Evolutionary conservation across 129 eudicot genomes (phyloP).

Genomic region (Pseudognaphalium luteoalbum): DNA sequence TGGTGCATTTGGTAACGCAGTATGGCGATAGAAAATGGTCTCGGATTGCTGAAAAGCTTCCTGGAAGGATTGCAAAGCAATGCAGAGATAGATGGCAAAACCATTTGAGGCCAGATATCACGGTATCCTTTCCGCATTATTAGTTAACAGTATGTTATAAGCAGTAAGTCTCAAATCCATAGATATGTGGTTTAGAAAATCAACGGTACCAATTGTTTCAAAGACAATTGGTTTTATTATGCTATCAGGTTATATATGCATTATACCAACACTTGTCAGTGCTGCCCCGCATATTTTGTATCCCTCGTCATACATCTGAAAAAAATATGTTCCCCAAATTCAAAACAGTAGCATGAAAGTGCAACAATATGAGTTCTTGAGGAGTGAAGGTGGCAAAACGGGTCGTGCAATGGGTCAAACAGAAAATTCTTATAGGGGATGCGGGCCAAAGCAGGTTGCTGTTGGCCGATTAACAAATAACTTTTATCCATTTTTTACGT

Average conservation of each 20-base stretch:
- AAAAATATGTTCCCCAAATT: too few species aligned
- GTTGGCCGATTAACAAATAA: too few species aligned
- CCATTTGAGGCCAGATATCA: constrained; percentile 66
- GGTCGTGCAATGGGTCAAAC: too few species aligned
- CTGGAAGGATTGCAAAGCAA: constrained; percentile 78
- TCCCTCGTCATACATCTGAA: background rate
- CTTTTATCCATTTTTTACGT: too few species aligned
- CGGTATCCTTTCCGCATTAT: constrained; percentile 40
- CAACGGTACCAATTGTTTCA: background rate
- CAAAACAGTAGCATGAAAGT: too few species aligned
- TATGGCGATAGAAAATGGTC: constrained; percentile 67
- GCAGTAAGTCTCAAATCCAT: background rate
- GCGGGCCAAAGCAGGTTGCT: too few species aligned
- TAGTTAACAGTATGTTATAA: background rate
- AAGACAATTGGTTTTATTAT: background rate
- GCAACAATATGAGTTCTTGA: too few species aligned
- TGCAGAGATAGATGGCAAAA: constrained; percentile 85
- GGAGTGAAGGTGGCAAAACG: too few species aligned
- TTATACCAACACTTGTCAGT: background rate
- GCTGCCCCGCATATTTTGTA: background rate
- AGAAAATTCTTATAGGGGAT: too few species aligned
- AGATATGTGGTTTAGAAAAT: background rate
- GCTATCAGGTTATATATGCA: background rate
- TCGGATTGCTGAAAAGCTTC: constrained; percentile 54
- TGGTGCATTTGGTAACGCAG: constrained; percentile 50